Percentiles rank a stretch among this genome's conserved stretches.
These are phyloP conservation scores for Citropsis articulata DNA, from an alignment of 345 rosid genomes.

Conservation along the genomic window DNA sequence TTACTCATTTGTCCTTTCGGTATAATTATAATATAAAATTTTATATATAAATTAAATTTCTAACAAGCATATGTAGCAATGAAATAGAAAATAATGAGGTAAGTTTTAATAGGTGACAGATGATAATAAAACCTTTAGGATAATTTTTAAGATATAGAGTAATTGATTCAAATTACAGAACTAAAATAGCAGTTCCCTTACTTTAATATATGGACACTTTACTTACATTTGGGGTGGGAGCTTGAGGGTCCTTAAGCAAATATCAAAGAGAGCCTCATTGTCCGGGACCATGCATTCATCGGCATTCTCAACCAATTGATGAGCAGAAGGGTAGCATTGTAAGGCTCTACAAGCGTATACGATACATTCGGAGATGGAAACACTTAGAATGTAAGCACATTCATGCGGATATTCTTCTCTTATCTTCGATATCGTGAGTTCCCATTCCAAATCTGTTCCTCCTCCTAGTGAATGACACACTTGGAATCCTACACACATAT, in stretches of 20 bases:
- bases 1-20: too few relatives aligned
- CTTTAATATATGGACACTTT: too few relatives aligned
- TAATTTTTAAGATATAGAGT: neutral
- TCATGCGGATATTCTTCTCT: conserved; percentile 43
- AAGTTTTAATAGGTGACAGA: too few relatives aligned
- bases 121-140: neutral
- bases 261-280: conserved; percentile 38
- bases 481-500: conserved; percentile 22
- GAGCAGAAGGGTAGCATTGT: conserved; percentile 42
- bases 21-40: too few relatives aligned
- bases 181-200: too few relatives aligned
- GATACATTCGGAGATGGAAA: conserved; percentile 36
- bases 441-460: conserved; percentile 41
- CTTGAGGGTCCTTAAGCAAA: conserved; percentile 38
- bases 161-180: too few relatives aligned
- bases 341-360: conserved; percentile 38
- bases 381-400: conserved; percentile 29
- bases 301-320: conserved; percentile 39
- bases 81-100: too few relatives aligned
- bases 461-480: conserved; percentile 40
- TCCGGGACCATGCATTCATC: conserved; percentile 44
- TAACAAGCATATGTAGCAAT: too few relatives aligned
- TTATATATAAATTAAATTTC: too few relatives aligned
- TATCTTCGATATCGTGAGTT: conserved; percentile 33
- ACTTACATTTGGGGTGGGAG: conserved; percentile 42